A percentile compares a stretch with the other conserved stretches of the same genome.
Evolutionary conservation across 805 yeast genomes (phyloP).

Genomic region (Maudiozyma barnettii): DNA sequence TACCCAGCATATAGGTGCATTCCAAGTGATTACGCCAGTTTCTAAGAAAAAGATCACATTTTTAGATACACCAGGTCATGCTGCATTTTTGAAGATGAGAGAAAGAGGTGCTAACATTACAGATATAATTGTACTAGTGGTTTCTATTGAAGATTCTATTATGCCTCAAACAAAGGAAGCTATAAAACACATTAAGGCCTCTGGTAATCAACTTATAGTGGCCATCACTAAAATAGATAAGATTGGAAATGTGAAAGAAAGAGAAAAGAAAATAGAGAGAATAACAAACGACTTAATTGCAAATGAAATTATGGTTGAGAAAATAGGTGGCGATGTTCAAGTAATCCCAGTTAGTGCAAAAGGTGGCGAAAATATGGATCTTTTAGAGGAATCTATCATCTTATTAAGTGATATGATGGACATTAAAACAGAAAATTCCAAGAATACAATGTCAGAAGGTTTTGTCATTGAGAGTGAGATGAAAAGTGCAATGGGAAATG

Average conservation of each 20-base stretch:
- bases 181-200: conserved; percentile 75
- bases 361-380: conserved; percentile 84
- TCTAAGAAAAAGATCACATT: conserved; percentile 76
- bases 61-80: conserved; percentile 96
- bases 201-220: conserved; percentile 49
- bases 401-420: conserved; percentile 80
- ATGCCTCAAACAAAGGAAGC: conserved; percentile 98
- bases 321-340: conserved; percentile 92
- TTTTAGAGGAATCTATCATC: conserved; percentile 79
- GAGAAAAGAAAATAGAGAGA: conserved; percentile 59
- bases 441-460: conserved; percentile 55
- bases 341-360: conserved; percentile 80
- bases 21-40: conserved; percentile 70
- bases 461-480: conserved; percentile 83
- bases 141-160: conserved; percentile 95
- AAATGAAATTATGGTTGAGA: conserved; percentile 77
- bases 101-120: conserved; percentile 93
- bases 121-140: conserved; percentile 84
- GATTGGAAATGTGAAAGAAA: conserved; percentile 29
- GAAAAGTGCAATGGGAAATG: conserved; percentile 72
- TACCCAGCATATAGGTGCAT: conserved; percentile 97
- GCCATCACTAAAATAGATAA: conserved; percentile 91
- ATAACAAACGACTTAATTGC: conserved; percentile 70
- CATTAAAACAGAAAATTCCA: conserved; percentile 46
- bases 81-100: conserved; percentile 92